Evolutionary conservation across 345 rosid genomes (phyloP), one percentile per base, ranked within the genome.

Genomic region (Hypericum perforatum): DNA sequence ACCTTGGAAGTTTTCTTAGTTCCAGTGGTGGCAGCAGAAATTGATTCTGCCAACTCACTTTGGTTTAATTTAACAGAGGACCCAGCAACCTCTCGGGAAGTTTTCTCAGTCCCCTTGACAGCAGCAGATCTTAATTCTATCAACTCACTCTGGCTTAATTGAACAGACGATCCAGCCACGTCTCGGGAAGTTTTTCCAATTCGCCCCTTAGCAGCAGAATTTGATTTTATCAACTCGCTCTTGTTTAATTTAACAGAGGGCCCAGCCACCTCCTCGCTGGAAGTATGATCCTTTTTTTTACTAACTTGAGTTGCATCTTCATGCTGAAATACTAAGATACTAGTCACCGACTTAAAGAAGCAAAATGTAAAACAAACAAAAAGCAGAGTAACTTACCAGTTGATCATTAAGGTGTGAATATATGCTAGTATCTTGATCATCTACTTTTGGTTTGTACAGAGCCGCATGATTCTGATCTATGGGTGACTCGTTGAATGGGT

Each of bases 1-100:
- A 47, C 46, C 61, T 68, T 64, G 52, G 71, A 57, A 11, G 64
- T 64, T 61, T 59, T 66, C 60, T 68, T 61, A 41, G 61, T 63
- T n/a, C 54, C 54, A 51, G 38, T 63, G 8, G 12, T 61, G 11
- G 41, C 70, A 41, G 14, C 2, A 16, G 40, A 53, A 59, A 50
- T 42, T 44, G 71, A 69, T 59, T 50, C 50, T 53, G 50, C 62
- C 62, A 62, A 53, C 13, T 52, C 54, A 61, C 22, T 58, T 58
- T 62, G 32, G 11, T 57, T 61, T 39, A 78, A 65, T 59, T 57
- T 56, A 14, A 59, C 38, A 39, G 68, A 52, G 47, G 72, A 59
- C 5, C 54, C 59, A 38, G 37, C 58, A 49, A 58, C 65, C 64
- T 65, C 59, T 22, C 32, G 32, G 32, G 32, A 22, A 22, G 32